phyloP scores from a whole-genome alignment of 2,329 filamentous ascomycete genomes.

The Seiridium cupressi region DNA sequence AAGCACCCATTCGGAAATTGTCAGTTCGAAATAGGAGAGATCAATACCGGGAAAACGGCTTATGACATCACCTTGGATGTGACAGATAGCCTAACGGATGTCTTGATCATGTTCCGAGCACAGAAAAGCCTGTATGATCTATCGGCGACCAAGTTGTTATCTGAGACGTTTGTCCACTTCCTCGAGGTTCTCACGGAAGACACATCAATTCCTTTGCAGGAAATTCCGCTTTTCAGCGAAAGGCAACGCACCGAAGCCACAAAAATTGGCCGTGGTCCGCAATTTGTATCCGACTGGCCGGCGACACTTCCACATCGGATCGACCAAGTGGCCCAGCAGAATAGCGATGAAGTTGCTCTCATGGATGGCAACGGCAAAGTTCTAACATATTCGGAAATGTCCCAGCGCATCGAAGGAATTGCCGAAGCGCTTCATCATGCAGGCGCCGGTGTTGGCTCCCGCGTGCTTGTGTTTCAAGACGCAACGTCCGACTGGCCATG shows the following conservation, averaged over 20 bases:
- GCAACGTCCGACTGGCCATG: constrained; percentile 31
- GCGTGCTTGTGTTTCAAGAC: constrained; percentile 38
- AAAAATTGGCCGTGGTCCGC: constrained; percentile 1
- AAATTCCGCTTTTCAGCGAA: not conserved
- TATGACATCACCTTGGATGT: constrained; percentile 35
- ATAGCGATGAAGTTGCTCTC: constrained; percentile 13
- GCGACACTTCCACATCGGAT: constrained; percentile 32
- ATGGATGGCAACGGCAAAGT: constrained; percentile 16
- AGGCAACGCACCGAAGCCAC: not conserved
- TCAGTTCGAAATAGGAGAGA: constrained; percentile 15
- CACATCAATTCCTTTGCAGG: not conserved
- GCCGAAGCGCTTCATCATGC: constrained; percentile 11
- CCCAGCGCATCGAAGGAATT: constrained; percentile 30
- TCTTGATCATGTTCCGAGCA: constrained; percentile 16
- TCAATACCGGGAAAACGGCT: constrained; percentile 13
- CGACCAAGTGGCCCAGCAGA: constrained; percentile 26
- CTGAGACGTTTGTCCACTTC: constrained; percentile 21
- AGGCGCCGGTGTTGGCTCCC: constrained; percentile 13
- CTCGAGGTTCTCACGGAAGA: constrained; percentile 17
- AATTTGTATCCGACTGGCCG: constrained; percentile 26
- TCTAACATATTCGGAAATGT: constrained; percentile 34
- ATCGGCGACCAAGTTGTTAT: too few relatives aligned
- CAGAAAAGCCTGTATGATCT: constrained; percentile 31
- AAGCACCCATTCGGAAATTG: constrained; percentile 15
- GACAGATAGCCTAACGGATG: constrained; percentile 22